Evolutionary conservation across 768 basidiomycete species (phyloP).

Genomic region (Pisolithus sp.): DNA sequence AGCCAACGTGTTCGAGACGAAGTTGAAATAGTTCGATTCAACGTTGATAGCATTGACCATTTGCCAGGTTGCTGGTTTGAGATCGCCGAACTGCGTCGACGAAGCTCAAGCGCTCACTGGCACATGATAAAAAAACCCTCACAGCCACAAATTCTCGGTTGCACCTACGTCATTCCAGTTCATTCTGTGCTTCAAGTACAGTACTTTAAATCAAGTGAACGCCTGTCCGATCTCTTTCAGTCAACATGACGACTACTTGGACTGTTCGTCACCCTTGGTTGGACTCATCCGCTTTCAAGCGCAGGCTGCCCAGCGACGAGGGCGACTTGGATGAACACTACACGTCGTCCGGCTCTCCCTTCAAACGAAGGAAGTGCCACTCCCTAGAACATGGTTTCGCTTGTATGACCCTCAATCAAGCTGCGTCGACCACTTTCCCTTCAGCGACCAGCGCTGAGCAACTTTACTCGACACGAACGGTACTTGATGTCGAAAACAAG

Average conservation of each 20-base stretch:
- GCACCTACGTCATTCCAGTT: too few species aligned
- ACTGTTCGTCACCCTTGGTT: conserved; percentile 42
- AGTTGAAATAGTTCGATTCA: too few species aligned
- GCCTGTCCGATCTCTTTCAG: too few species aligned
- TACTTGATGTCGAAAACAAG: conserved; percentile 1
- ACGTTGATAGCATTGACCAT: too few species aligned
- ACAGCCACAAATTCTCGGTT: too few species aligned
- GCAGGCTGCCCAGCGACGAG: conserved; percentile 24
- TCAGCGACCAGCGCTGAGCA: neutral
- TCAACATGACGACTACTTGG: conserved; percentile 32
- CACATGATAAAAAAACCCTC: too few species aligned
- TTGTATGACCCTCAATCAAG: conserved; percentile 34
- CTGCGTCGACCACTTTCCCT: conserved; percentile 1
- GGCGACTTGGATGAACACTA: conserved; percentile 13
- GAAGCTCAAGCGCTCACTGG: too few species aligned
- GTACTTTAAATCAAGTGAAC: too few species aligned
- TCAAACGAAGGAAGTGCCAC: conserved; percentile 44
- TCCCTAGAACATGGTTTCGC: conserved; percentile 54
- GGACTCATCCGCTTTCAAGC: conserved; percentile 33
- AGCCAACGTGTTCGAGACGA: too few species aligned
- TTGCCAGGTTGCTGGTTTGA: too few species aligned
- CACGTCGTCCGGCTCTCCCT: conserved; percentile 28
- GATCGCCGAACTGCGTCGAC: too few species aligned
- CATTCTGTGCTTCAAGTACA: too few species aligned
- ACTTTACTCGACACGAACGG: conserved; percentile 5